phyloP scores from a whole-genome alignment of 2,329 filamentous ascomycete genomes.

The Boeremia lycopersici region DNA sequence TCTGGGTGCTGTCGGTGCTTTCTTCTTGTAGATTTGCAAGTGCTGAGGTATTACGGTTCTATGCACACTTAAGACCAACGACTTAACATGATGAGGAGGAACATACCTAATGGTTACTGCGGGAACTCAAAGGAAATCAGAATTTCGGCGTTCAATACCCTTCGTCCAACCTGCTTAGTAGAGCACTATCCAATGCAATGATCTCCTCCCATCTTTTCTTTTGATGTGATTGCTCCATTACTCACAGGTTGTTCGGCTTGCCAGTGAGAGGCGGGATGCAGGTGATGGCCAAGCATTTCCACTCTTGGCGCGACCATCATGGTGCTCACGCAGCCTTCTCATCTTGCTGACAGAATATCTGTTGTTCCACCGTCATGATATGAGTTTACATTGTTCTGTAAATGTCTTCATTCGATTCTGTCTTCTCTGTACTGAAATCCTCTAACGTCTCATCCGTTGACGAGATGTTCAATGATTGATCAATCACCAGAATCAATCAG shows the following conservation, averaged over 20 bases:
- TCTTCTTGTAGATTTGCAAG: constrained; percentile 10
- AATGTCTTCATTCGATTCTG: neutral
- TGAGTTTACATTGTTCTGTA: too few species aligned
- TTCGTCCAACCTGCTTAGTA: neutral
- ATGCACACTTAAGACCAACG: too few species aligned
- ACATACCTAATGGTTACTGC: too few species aligned
- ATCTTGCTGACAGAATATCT: neutral
- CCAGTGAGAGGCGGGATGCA: neutral
- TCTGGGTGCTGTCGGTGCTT: constrained; percentile 16
- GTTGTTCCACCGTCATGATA: too few species aligned
- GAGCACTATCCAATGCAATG: neutral
- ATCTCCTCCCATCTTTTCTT: neutral
- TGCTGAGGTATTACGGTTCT: too few species aligned
- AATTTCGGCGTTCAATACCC: neutral
- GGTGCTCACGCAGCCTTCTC: constrained; percentile 2
- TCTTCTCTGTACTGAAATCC: neutral
- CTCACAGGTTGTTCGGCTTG: neutral
- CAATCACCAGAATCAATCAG: too few species aligned
- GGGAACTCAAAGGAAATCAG: too few species aligned
- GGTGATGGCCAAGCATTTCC: constrained; percentile 3
- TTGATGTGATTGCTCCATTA: neutral
- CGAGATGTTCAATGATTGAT: too few species aligned
- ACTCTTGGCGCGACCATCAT: constrained; percentile 11
- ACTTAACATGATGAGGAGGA: too few species aligned
- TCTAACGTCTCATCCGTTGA: neutral